Percentiles rank a stretch among this genome's conserved stretches.
Evolutionary conservation across 768 basidiomycete species (phyloP).

Genomic region (Russula sp.): DNA sequence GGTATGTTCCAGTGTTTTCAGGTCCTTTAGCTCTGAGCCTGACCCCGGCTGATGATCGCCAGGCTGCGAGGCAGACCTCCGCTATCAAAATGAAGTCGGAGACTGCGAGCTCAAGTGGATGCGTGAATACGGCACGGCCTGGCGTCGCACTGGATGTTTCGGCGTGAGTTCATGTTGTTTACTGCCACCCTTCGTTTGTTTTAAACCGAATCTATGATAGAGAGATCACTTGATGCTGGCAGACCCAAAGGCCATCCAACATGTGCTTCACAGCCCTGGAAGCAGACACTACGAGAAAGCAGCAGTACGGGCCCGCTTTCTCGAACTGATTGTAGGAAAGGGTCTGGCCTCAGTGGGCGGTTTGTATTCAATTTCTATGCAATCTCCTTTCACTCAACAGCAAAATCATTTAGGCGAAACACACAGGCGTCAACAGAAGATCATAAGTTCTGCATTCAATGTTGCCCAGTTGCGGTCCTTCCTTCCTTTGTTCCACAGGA

Average conservation of each 20-base stretch:
- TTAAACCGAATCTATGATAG: not conserved
- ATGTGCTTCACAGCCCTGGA: constrained; percentile 27
- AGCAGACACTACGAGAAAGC: not conserved
- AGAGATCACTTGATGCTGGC: not conserved
- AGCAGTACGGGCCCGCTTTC: too few relatives aligned
- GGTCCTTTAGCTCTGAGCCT: too few relatives aligned
- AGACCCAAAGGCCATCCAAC: constrained; percentile 25
- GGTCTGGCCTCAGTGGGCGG: constrained; percentile 23
- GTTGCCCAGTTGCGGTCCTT: constrained; percentile 25
- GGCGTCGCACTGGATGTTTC: constrained; percentile 18
- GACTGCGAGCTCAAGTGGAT: constrained; percentile 25
- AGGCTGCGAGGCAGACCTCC: constrained; percentile 26
- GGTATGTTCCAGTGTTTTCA: too few relatives aligned
- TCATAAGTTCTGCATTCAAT: constrained; percentile 28
- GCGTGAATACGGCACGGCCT: constrained; percentile 25
- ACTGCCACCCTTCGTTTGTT: too few relatives aligned
- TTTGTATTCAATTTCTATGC: constrained; percentile 1
- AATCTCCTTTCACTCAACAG: too few relatives aligned
- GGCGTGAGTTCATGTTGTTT: constrained; percentile 20
- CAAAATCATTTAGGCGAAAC: constrained; percentile 12
- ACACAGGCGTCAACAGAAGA: constrained; percentile 25
- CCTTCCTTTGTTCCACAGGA: constrained; percentile 24
- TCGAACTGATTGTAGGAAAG: constrained; percentile 18
- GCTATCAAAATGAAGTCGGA: constrained; percentile 26
- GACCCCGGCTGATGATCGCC: too few relatives aligned